Conservation (phyloP, 352 stramenopile species). For the Pythium angustatum region DNA sequence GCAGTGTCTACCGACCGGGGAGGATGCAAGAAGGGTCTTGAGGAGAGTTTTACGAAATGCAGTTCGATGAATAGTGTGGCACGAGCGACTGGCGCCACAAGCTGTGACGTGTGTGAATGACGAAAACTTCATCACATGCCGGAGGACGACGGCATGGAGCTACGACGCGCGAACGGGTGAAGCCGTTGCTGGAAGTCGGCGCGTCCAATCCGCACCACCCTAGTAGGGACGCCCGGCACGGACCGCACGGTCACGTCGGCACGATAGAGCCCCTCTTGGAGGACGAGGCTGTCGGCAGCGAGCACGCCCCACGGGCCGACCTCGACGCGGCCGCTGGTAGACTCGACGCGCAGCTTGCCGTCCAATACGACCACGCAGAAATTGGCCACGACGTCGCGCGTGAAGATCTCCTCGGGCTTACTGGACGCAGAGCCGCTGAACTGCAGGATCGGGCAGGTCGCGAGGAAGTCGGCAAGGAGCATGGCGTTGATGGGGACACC, state of each 20-base stretch:
- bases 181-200: slow-evolving; percentile 50
- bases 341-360: slow-evolving; percentile 35
- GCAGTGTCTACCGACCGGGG: too few species aligned
- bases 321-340: slow-evolving; percentile 33
- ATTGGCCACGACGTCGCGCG: slow-evolving; percentile 32
- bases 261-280: slow-evolving; percentile 42
- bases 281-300: slow-evolving; percentile 41
- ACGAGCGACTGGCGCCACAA: too few species aligned
- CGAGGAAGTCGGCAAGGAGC: slow-evolving; percentile 33
- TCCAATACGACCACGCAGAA: slow-evolving; percentile 43
- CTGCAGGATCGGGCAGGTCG: slow-evolving; percentile 35
- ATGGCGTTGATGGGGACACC: slow-evolving; percentile 31
- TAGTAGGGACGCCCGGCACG: slow-evolving; percentile 22
- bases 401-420: slow-evolving; percentile 28
- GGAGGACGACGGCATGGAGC: slow-evolving; percentile 23
- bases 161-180: slow-evolving; percentile 33
- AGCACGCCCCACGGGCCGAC: slow-evolving; percentile 39
- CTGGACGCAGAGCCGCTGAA: slow-evolving; percentile 21
- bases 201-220: slow-evolving; percentile 39
- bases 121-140: neutral
- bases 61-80: too few species aligned
- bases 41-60: too few species aligned
- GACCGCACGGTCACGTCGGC: slow-evolving; percentile 43
- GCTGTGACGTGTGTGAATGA: neutral
- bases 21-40: too few species aligned